Evolutionary conservation across 495 filamentous ascomycete species (phyloP), one percentile per base, ranked within the genome.

Genomic region (Talaromyces stipitatus): DNA sequence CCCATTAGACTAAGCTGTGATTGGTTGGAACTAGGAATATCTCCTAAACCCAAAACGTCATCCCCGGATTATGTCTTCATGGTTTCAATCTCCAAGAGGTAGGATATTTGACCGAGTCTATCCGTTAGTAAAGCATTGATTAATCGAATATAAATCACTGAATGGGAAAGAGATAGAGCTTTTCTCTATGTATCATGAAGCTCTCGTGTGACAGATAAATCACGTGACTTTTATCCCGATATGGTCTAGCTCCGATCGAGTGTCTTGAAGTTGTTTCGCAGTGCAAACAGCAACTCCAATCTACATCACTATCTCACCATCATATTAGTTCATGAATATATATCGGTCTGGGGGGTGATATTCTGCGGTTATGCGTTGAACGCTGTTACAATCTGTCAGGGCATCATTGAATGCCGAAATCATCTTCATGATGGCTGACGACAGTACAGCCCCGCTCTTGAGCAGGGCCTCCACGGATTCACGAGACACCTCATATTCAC

Each of bases 381-480:
- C 24, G 22, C 10, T 23, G 11, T 48, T 5, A 12, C 7, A 48
- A 24, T 24, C 45, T 33, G 24, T 48, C 36, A 18, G 12, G n/a
- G 45, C 20, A 16, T 48, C 45, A 24, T 26, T 48, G 45, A 33
- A 48, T 48, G 45, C 45, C 7, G 6, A 48, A 7, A 12, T 1
- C 24, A 48, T 18, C 45, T 26, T 48, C 45, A 26, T 24, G 45
- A 48, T 48, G 45, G 45, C 24, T 26, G 45, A 48, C 68, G 69
- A 61, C 56, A 64, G 47, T 50, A 59, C 58, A 58, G 56, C 56
- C 18, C 68, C 69, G 57, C 58, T 71, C 46, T 52, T 73, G 55
- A 63, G 65, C 59, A 62, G 62, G 55, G 55, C 63, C 30, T 57
- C 62, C 9, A 60, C 56, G 18, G 22, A 22, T 41, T 29, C 57